A percentile compares a stretch with the other conserved stretches of the same genome.
Evolutionary conservation across 768 basidiomycete genomes (phyloP).

Genomic region (Rhizopogon roseolus): DNA sequence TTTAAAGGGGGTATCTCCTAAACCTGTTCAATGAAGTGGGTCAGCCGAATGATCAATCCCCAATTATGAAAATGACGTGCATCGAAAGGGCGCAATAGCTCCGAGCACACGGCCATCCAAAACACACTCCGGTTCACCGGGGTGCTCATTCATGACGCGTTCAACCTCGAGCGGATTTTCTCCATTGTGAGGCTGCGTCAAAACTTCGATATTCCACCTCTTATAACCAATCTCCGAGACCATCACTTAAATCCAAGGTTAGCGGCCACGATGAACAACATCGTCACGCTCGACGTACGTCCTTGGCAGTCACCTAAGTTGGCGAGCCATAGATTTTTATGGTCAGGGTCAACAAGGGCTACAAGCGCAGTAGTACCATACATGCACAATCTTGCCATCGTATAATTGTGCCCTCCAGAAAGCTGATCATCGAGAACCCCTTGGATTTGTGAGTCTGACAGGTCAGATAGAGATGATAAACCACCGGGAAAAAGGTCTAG

Average conservation of each 20-base stretch:
- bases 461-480: conserved; percentile 41
- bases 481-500: conserved; percentile 57
- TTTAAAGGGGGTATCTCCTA: conserved; percentile 71
- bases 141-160: conserved; percentile 60
- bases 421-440: conserved; percentile 61
- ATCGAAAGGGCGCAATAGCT: conserved; percentile 72
- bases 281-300: conserved; percentile 35
- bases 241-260: conserved; percentile 36
- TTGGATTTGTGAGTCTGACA: conserved; percentile 54
- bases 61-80: conserved; percentile 37
- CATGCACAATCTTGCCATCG: conserved; percentile 67
- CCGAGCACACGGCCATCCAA: conserved; percentile 67
- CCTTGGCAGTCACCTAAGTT: conserved; percentile 82
- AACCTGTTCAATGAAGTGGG: conserved; percentile 32
- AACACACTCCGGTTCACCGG: conserved; percentile 65
- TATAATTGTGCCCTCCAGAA: conserved; percentile 53
- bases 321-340: conserved; percentile 70
- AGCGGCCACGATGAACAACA: conserved; percentile 2
- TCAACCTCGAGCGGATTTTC: conserved; percentile 61
- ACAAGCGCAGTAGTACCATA: conserved; percentile 77
- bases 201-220: conserved; percentile 54
- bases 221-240: conserved; percentile 42
- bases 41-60: conserved; percentile 4
- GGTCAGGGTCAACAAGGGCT: conserved; percentile 65
- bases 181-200: conserved; percentile 70